Base-by-base conservation (phyloP, 2,329 filamentous ascomycete genomes). In the Aspergillus pseudotamarii region DNA sequence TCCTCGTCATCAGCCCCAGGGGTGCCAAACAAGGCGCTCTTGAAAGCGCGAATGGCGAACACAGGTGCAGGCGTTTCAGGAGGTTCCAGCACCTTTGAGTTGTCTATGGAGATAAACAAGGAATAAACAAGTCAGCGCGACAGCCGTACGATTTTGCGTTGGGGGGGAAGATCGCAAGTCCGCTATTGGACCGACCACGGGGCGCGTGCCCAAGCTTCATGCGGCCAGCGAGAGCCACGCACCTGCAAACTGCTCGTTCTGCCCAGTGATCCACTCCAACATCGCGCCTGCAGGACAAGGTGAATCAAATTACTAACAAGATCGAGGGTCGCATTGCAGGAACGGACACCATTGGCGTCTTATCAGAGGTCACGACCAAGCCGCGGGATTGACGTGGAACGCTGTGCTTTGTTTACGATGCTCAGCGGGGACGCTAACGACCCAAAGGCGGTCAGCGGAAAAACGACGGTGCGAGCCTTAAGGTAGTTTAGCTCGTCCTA, bases 21-120 rank as follows among this genome's bases (percentile, higher is more conserved):
- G 0, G 88, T 89, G 30, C 87, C 87, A 76, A 88, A 89, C 61
- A 90, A 76, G 50, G 86, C 85, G 64, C 87, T 86, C 70, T 86
- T 88, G 76, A 90, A 88, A 19, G 88, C 88, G 70, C 88, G 88
- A 61, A 89, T 84, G 21, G 88, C 88, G 73, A 91, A 91, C 26
- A 89, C 82, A 54, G 87, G 87, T 54, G 87, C 88, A 10, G 88
- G 88, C 1, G 88, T 90, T 67, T 89, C 86, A 57, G 87, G 88
- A 8, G 84, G 79, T 48, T 89, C 86, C 63, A 84, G 71, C 63
- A 75, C 84, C 83, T 75, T 88, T 84, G 79, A 89, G 65, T 73
- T 71, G 64, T 75, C 76, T 78, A 55, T 51, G 60, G 36, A 46
- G 58, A 57, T 36, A 64, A 66, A 64, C 59, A 59, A 30, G 43